Evolutionary conservation across 805 yeast genomes (phyloP), one percentile per base, ranked within the genome.

Genomic region (Nakazawaea holstii): DNA sequence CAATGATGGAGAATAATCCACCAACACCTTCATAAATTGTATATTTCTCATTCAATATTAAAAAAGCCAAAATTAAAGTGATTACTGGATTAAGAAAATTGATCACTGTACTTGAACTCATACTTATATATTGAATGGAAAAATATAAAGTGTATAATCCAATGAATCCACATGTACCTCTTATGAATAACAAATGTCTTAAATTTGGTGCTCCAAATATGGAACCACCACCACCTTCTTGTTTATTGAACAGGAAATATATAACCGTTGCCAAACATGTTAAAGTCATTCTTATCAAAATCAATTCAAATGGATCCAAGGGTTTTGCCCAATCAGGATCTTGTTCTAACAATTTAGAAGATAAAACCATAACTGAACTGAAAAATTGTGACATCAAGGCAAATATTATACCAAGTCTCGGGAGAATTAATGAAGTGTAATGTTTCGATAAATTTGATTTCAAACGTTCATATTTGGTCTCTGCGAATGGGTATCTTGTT

Each of bases 121-220:
- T 51, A 55, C 73, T 67, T 46, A 72, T 60, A 52, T 72, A 72
- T 54, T 69, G 73, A 52, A 72, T 60, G 1, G 74, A 68, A 53
- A 51, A 72, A 55, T 72, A 72, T 49, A 70, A 49, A 4, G 74
- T 72, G 54, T 69, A 72, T n/a, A 72, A 74, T 1, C 77, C 76
- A 30, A 69, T 53, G 47, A 55, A 64, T 9, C 77, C 77, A 13
- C 65, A 57, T 2, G 60, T 41, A 1, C 75, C 76, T 40, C 77
- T 56, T 35, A 64, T 26, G 1, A 65, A 45, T 41, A 72, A 58
- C 42, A 70, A 57, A 26, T 40, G 43, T 8, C 75, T 53, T 17
- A 63, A 35, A 13, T 59, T 58, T 14, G 42, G 49, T n/a, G 73
- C 73, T 1, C 77, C 77, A 47, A 67, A 70, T 2, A 76, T 76